Evolutionary conservation across 2,329 filamentous ascomycete species (phyloP).

Genomic region (Claviceps humidiphila): DNA sequence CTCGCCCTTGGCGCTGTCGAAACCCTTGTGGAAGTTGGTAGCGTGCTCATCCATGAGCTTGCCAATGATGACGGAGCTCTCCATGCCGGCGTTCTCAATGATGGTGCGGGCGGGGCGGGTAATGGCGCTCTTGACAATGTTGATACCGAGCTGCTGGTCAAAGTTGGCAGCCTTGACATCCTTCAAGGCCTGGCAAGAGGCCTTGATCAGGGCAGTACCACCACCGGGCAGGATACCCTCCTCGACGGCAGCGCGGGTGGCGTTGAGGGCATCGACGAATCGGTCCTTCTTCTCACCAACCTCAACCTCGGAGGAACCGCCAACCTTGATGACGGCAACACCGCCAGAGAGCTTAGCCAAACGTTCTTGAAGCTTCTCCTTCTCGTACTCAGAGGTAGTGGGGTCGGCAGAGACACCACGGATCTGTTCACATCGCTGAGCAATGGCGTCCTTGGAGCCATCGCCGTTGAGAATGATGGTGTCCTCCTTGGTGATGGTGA

Average conservation of each 20-base stretch:
- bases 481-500: conserved; percentile 99
- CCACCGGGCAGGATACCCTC: conserved; percentile 98
- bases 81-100: conserved; percentile 92
- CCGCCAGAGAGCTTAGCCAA: conserved; percentile 97
- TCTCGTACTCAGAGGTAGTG: conserved; percentile 95
- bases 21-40: conserved; percentile 93
- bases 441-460: conserved; percentile 83
- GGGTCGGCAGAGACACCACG: conserved; percentile 91
- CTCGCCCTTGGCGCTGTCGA: conserved; percentile 91
- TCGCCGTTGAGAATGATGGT: conserved; percentile 97
- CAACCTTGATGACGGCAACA: conserved; percentile 98
- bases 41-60: conserved; percentile 94
- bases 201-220: conserved; percentile 96
- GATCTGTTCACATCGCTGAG: conserved; percentile 97
- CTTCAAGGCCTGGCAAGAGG: conserved; percentile 73
- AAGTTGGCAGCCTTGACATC: conserved; percentile 87
- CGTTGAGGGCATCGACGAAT: conserved; percentile 95
- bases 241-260: conserved; percentile 94
- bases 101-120: conserved; percentile 89
- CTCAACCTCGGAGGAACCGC: conserved; percentile 94
- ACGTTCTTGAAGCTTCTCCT: conserved; percentile 99
- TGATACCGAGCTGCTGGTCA: conserved; percentile 96
- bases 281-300: conserved; percentile 99
- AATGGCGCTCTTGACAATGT: conserved; percentile 96
- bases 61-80: conserved; percentile 91